Conservation (phyloP, 192 early-diverging fungal species). For the Coemansia sp. region DNA sequence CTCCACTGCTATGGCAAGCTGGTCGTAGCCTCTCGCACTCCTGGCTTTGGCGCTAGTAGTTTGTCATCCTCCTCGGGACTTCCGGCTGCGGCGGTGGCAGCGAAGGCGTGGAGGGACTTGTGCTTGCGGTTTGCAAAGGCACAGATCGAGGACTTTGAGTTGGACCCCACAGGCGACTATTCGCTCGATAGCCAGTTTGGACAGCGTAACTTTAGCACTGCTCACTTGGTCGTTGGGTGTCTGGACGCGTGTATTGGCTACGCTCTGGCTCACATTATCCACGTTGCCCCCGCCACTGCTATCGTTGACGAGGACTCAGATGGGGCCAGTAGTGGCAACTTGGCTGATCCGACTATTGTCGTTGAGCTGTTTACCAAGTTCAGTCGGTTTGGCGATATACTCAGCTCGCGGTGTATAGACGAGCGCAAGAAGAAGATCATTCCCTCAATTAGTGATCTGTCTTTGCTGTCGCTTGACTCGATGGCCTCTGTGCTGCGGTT, state of each 20-base stretch:
- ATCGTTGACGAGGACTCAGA: neutral
- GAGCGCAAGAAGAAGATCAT: conserved; percentile 29
- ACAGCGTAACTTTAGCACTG: conserved; percentile 58
- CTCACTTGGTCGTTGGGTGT: conserved; percentile 58
- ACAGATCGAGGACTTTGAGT: conserved; percentile 67
- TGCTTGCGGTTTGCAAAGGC: conserved; percentile 54
- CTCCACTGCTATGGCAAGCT: conserved; percentile 40
- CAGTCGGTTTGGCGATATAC: conserved; percentile 25
- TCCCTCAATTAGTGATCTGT: conserved; percentile 16
- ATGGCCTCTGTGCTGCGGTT: conserved; percentile 8
- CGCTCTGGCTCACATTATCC: conserved; percentile 17
- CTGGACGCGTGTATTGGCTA: conserved; percentile 60
- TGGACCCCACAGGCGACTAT: conserved; percentile 68
- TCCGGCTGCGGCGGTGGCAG: neutral
- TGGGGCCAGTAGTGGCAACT: neutral
- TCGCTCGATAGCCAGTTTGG: conserved; percentile 58
- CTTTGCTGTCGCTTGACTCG: conserved; percentile 21
- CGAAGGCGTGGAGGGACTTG: conserved; percentile 25
- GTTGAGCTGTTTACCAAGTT: conserved; percentile 37
- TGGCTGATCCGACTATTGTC: conserved; percentile 17
- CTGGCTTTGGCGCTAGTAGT: neutral
- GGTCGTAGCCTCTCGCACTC: neutral
- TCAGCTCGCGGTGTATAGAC: conserved; percentile 35
- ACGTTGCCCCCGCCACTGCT: neutral
- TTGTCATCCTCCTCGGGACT: neutral